phyloP scores from a whole-genome alignment of 768 basidiomycete genomes.

The Ramaria sp. region DNA sequence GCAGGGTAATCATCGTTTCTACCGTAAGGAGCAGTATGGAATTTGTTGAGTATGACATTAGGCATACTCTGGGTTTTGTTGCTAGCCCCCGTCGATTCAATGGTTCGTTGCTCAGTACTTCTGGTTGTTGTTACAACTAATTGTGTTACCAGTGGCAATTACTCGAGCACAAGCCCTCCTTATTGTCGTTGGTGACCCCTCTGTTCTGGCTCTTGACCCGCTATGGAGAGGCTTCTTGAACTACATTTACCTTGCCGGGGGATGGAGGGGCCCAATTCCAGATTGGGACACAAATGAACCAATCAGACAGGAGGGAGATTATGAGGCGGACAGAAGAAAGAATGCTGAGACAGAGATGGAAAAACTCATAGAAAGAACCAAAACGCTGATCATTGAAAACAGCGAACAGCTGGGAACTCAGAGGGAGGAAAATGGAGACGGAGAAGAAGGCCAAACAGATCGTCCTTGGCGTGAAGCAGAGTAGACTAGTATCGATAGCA shows the following conservation, averaged over 20 bases:
- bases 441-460: conserved; percentile 3
- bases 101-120: conserved; percentile 25
- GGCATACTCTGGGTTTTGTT: conserved; percentile 47
- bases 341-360: conserved; percentile 30
- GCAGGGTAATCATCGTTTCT: conserved; percentile 45
- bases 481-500: not conserved
- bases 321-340: conserved; percentile 21
- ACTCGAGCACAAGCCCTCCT: conserved; percentile 57
- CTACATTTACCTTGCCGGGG: conserved; percentile 36
- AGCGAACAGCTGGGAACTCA: not conserved
- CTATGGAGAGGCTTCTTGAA: conserved; percentile 53
- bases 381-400: conserved; percentile 2
- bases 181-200: conserved; percentile 51
- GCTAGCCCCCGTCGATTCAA: conserved; percentile 46
- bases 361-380: conserved; percentile 13
- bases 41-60: conserved; percentile 38
- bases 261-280: conserved; percentile 37
- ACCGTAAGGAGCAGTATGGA: conserved; percentile 45
- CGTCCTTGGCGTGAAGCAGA: conserved; percentile 8
- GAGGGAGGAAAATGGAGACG: conserved; percentile 4
- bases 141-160: conserved; percentile 37
- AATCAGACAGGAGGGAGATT: conserved; percentile 28
- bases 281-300: conserved; percentile 26
- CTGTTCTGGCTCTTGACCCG: conserved; percentile 43
- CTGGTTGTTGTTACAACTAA: not conserved